Evolutionary conservation across 805 yeast species (phyloP), one percentile per base, ranked within the genome.

Genomic region (Komagataella kurtzmanii): DNA sequence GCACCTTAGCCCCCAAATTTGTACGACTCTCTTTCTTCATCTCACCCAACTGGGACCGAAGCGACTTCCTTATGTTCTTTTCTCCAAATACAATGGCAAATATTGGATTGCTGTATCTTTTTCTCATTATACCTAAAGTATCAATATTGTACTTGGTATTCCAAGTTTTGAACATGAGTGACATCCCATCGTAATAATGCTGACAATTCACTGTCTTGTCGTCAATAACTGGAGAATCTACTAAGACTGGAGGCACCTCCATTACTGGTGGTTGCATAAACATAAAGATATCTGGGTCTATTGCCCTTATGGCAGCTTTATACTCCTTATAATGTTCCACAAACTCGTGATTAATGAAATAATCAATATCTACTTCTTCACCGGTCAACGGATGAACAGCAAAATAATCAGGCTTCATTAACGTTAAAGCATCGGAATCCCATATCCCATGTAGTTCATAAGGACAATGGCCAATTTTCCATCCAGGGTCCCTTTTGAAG

Each of bases 141-240:
- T 93, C 96, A 7, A 90, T 95, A 59, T 91, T 91, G 66, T 83
- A 85, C 49, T 65, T 68, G 40, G 80, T 71, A 60, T 85, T 87
- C 99, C 99, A 93, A 4, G 83, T 78, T 66, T 89, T 88, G 65
- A 86, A 85, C 90, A 93, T 83, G 44, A 91, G 69, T 1, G 97
- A 85, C 81, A 91, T 76, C 0, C 98, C 99, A 64, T 91, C 99
- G 63, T 91, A 91, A 64, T 83, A 91, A 66, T 91, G 99, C 2
- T 95, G 93, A 17, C 95, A 81, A 58, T 82, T 83, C 1, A 85
- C 80, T 0, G 91, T 82, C 50, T 75, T 76, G 1, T 70, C 62
- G 59, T 85, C 93, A 12, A 85, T 61, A n/a, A 81, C 61, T 3
- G 70, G 62, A 46, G 77, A 73, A 10, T 73, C 74, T 53, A 72